phyloP scores from a whole-genome alignment of 495 filamentous ascomycete genomes.

The Trichoderma erinaceum region DNA sequence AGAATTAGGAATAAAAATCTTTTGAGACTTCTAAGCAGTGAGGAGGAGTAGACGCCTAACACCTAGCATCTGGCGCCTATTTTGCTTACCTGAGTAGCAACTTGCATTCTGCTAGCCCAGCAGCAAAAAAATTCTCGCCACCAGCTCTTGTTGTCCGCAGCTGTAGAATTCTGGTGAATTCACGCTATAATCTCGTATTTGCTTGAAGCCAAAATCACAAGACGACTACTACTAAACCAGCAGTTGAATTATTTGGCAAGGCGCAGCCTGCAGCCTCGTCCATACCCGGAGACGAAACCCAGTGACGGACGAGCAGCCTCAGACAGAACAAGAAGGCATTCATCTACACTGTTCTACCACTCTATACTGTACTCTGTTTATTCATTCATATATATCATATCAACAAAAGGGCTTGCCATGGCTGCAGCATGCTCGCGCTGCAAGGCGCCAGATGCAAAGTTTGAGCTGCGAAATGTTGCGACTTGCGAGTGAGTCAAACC shows the following conservation, averaged over 20 bases:
- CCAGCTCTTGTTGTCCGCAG: not conserved
- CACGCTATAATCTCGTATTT: not conserved
- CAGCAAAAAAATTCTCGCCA: conserved; percentile 1
- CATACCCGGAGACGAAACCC: no score
- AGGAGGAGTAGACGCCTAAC: not conserved
- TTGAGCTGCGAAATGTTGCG: conserved; percentile 11
- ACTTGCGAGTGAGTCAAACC: conserved; percentile 9
- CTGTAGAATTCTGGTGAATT: no score
- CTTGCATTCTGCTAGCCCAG: not conserved
- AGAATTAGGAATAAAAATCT: no score
- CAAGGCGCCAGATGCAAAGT: not conserved
- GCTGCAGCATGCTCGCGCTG: conserved; percentile 12
- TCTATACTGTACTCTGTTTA: no score
- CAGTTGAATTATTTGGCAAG: no score
- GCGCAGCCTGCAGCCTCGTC: no score
- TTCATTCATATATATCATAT: no score
- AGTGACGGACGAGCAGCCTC: no score
- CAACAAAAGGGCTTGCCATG: not conserved
- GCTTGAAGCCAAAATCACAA: not conserved
- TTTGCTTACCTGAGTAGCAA: not conserved
- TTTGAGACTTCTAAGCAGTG: no score
- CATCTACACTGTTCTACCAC: no score
- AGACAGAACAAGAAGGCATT: no score
- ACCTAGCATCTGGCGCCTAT: not conserved
- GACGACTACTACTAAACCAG: no score